Percentiles rank a stretch among this genome's conserved stretches.
Conservation (phyloP, 805 yeast genomes). For the Suhomyces pyralidae region DNA sequence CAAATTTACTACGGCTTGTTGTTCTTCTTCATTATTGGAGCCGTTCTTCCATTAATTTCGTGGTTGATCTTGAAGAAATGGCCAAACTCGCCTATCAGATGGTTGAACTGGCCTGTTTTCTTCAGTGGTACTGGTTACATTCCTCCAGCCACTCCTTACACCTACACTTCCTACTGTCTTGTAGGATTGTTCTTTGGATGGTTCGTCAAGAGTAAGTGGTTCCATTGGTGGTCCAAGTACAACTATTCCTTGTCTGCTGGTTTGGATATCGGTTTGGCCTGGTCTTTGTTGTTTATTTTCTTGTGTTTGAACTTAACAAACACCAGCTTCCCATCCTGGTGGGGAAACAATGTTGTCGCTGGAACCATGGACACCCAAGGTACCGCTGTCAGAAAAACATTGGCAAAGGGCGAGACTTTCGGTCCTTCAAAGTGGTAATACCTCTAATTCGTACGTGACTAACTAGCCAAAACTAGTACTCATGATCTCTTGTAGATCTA, state of each 20-base stretch:
- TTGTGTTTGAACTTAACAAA: slow-evolving; percentile 17
- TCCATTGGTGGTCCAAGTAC: slow-evolving; percentile 46
- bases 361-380: slow-evolving; percentile 38
- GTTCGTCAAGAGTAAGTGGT: slow-evolving; percentile 38
- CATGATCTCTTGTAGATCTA: not conserved
- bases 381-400: slow-evolving; percentile 25
- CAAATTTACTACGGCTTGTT: slow-evolving; percentile 27
- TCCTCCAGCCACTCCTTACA: slow-evolving; percentile 75
- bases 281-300: slow-evolving; percentile 25
- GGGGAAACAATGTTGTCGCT: slow-evolving; percentile 57
- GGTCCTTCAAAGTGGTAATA: slow-evolving; percentile 49
- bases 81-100: slow-evolving; percentile 32
- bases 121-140: slow-evolving; percentile 53
- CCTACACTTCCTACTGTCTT: slow-evolving; percentile 52
- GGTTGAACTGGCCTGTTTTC: slow-evolving; percentile 37
- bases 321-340: slow-evolving; percentile 47
- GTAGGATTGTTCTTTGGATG: slow-evolving; percentile 35
- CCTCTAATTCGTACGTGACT: not conserved
- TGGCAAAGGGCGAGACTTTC: slow-evolving; percentile 42
- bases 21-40: slow-evolving; percentile 40
- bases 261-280: slow-evolving; percentile 42
- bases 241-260: slow-evolving; percentile 46
- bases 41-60: slow-evolving; percentile 32
- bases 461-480: not conserved
- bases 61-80: slow-evolving; percentile 41